A percentile compares a stretch with the other conserved stretches of the same genome.
Evolutionary conservation across 208 protist species (phyloP).

Genomic region (Wallacemonas sp.): DNA sequence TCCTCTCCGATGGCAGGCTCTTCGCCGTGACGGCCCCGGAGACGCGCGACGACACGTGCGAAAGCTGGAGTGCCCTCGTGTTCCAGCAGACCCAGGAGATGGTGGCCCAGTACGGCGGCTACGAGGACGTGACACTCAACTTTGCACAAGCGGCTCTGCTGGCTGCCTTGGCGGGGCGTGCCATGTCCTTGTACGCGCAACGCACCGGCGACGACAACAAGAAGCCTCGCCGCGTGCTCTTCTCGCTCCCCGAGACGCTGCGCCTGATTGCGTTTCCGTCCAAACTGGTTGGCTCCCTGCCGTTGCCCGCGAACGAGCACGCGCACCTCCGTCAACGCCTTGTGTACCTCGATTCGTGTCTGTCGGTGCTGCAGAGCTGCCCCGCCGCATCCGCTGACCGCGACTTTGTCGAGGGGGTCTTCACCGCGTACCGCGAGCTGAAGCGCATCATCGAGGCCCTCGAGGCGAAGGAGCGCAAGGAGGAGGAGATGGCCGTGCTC

Average conservation of each 20-base stretch:
- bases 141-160: slow-evolving; percentile 80
- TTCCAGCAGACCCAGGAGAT: slow-evolving; percentile 72
- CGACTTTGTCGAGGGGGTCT: slow-evolving; percentile 66
- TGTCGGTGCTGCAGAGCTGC: slow-evolving; percentile 52
- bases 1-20: slow-evolving; percentile 74
- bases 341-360: slow-evolving; percentile 76
- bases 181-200: slow-evolving; percentile 31
- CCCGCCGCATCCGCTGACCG: slow-evolving; percentile 49
- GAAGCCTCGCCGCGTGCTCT: slow-evolving; percentile 31
- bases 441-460: slow-evolving; percentile 69
- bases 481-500: slow-evolving; percentile 85
- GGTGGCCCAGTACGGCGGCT: slow-evolving; percentile 74
- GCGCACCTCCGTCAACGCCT: slow-evolving; percentile 55
- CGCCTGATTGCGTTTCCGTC: slow-evolving; percentile 70
- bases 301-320: slow-evolving; percentile 25
- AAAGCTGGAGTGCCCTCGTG: slow-evolving; percentile 74
- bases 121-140: slow-evolving; percentile 86
- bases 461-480: slow-evolving; percentile 72
- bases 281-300: slow-evolving; percentile 24
- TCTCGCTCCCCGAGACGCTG: slow-evolving; percentile 42
- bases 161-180: slow-evolving; percentile 59
- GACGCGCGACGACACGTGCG: slow-evolving; percentile 12
- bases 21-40: slow-evolving; percentile 18
- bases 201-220: slow-evolving; percentile 14
- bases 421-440: slow-evolving; percentile 64